Conservation (phyloP, 2,329 filamentous ascomycete genomes). For the Clonostachys rosea region DNA sequence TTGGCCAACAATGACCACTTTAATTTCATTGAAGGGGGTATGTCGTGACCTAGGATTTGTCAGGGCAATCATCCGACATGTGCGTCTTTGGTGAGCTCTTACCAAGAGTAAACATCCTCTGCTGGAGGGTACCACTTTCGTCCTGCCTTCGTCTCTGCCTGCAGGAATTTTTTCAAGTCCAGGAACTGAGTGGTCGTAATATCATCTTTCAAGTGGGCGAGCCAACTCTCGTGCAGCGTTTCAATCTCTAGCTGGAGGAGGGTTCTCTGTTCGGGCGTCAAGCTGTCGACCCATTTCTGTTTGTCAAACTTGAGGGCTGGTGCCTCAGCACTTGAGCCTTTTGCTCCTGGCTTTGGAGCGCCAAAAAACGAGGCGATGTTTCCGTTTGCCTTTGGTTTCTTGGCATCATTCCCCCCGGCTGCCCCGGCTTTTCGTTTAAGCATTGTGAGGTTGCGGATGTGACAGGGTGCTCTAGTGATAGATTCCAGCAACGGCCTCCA, state of each 20-base stretch:
- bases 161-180: constrained; percentile 81
- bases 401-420: constrained; percentile 42
- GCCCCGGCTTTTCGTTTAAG: constrained; percentile 63
- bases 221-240: constrained; percentile 87
- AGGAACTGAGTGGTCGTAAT: constrained; percentile 76
- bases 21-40: constrained; percentile 83
- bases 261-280: constrained; percentile 77
- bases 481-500: neutral
- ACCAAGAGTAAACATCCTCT: constrained; percentile 95
- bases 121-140: constrained; percentile 83
- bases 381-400: constrained; percentile 69
- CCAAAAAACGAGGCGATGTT: constrained; percentile 91
- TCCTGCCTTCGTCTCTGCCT: constrained; percentile 67
- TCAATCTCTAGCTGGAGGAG: constrained; percentile 87
- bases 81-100: constrained; percentile 19
- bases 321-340: constrained; percentile 13
- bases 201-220: constrained; percentile 84
- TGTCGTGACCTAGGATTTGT: constrained; percentile 75
- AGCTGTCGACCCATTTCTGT: constrained; percentile 76
- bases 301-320: constrained; percentile 70
- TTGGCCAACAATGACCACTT: constrained; percentile 90
- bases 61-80: neutral
- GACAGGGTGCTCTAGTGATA: too few relatives aligned
- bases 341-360: constrained; percentile 50
- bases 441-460: constrained; percentile 32